Evolutionary conservation across 345 rosid species (phyloP), one percentile per base, ranked within the genome.

Genomic region (Isatis tinctoria): DNA sequence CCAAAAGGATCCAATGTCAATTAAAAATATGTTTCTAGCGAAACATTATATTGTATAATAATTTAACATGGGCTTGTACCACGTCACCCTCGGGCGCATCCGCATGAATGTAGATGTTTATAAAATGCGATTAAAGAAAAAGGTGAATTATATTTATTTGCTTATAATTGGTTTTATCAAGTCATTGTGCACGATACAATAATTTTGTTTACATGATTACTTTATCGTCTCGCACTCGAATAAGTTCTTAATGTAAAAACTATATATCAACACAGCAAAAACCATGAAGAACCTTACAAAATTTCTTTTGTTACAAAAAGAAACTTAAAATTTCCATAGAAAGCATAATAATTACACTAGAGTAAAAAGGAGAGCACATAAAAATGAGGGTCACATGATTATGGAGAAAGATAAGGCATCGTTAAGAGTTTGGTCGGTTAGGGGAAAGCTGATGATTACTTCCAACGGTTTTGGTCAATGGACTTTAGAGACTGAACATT

Each of bases 1-100:
- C 72, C 80, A 65, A 77, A 77, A 64, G 80, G 67, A 77, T 77
- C 80, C 80, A 71, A 65, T 77, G 76, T 37, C 72, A 49, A 71
- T 64, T 6, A 27, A 60, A 39, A 26, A 18, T 33, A 37, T 68
- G 16, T 69, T 33, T 52, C 4, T 10, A 10, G 17, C 6, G 39
- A 60, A 49, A n/a, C 69, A 48, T 24, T 43, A 6, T 22, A 30
- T 10, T 13, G 22, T 12, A 13, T 39, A 12, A 24, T 40, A 68
- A 22, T 40, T 60, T 40, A 75, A 62, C 49, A 32, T 62, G 22
- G 30, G 8, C 5, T 51, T 52, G 9, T n/a, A 33, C 61, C 78
- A 74, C 37, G 68, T 67, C 78, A 74, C 72, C 32, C 8, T 52
- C 13, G 10, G 14, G n/a, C 41, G 22, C 33, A 17, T 62, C 41